Conservation (phyloP, 495 filamentous ascomycete genomes). For the Penicillium parvum region DNA sequence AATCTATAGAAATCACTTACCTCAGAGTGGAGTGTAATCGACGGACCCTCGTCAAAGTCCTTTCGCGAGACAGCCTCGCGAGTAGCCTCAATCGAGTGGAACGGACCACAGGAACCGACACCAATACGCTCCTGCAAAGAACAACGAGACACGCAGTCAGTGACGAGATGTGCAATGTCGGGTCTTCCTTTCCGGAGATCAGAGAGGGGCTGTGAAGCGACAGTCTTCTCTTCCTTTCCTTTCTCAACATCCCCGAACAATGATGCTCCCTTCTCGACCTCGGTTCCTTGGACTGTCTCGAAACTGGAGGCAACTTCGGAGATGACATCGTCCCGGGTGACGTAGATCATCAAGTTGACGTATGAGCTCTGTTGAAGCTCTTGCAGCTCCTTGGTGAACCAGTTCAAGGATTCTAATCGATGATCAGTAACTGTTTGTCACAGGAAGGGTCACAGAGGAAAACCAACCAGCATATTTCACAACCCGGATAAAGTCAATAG, state of each 20-base stretch:
- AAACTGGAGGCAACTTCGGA: not conserved
- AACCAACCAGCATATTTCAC: conserved; percentile 8
- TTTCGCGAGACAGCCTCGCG: not conserved
- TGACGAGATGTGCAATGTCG: conserved; percentile 3
- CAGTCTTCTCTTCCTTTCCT: not conserved
- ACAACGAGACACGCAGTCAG: not conserved
- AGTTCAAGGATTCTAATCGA: conserved; percentile 7
- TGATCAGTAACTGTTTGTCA: not conserved
- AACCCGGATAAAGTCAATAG: conserved; percentile 18
- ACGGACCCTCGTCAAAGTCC: conserved; percentile 10
- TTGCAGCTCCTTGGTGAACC: conserved; percentile 14
- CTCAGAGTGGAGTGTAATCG: conserved; percentile 12
- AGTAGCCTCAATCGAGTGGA: conserved; percentile 3
- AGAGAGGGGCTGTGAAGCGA: not conserved
- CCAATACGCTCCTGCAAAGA: conserved; percentile 2
- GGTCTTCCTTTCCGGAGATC: conserved; percentile 6
- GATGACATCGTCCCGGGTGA: conserved; percentile 1
- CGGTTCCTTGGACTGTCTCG: not conserved
- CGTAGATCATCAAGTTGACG: conserved; percentile 10
- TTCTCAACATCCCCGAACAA: conserved; percentile 2
- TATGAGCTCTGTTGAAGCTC: conserved; percentile 5
- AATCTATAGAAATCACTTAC: not conserved
- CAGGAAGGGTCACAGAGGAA: not conserved
- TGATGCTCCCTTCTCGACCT: conserved; percentile 1
- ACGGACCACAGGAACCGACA: conserved; percentile 14